Percentiles rank a stretch among this genome's conserved stretches.
These are phyloP conservation scores for Aspergillus sojae DNA, from an alignment of 2,329 filamentous ascomycete genomes.

Conservation along the genomic window DNA sequence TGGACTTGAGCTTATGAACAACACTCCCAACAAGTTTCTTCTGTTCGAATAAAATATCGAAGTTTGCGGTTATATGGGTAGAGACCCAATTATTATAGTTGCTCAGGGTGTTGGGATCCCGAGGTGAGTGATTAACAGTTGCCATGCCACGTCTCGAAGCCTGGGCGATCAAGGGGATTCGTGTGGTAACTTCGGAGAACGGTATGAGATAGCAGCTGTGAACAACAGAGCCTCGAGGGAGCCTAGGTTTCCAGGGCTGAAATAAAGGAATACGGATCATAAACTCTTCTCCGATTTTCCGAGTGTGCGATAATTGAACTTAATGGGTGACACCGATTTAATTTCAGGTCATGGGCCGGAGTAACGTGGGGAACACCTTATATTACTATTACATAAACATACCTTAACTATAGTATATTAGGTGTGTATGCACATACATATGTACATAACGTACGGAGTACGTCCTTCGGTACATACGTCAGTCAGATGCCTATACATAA, in stretches of 20 bases:
- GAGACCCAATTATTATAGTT: conserved; percentile 91
- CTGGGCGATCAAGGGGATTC: conserved; percentile 10
- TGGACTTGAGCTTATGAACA: conserved; percentile 72
- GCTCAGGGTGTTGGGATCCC: conserved; percentile 86
- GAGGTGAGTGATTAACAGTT: conserved; percentile 48
- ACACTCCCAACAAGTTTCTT: conserved; percentile 78
- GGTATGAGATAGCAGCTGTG: conserved; percentile 3
- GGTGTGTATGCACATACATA: not conserved
- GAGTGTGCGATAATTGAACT: not conserved
- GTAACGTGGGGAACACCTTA: not conserved
- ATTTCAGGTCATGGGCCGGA: not conserved
- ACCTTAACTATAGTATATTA: too few relatives aligned
- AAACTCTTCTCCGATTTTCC: not conserved
- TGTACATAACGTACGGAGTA: not conserved
- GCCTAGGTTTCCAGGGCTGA: conserved; percentile 9
- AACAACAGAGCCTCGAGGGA: conserved; percentile 3
- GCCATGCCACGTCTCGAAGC: conserved; percentile 39
- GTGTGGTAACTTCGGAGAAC: conserved; percentile 5
- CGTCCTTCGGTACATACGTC: not conserved
- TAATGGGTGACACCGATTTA: not conserved
- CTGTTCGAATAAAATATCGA: conserved; percentile 81
- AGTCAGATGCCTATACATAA: not conserved
- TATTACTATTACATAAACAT: not conserved
- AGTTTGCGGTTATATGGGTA: conserved; percentile 77
- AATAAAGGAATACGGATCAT: conserved; percentile 6